These are phyloP conservation scores for Turnera subulata DNA, from an alignment of 345 rosid species.

Conservation along the genomic window DNA sequence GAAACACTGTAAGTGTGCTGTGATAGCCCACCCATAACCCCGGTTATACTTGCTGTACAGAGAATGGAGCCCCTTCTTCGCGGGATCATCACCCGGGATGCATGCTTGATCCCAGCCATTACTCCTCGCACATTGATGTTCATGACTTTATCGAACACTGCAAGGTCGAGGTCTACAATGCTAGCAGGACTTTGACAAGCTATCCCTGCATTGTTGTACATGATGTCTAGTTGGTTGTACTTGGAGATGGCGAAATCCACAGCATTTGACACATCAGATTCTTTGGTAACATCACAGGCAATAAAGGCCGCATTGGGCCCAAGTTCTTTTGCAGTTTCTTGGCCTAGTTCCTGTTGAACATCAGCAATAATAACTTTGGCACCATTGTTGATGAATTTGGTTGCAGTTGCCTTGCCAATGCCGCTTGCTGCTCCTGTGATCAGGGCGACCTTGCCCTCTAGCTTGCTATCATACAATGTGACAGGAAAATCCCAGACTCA, in stretches of 20 bases:
- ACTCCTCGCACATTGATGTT: conserved; percentile 69
- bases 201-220: conserved; percentile 84
- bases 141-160: conserved; percentile 56
- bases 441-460: conserved; percentile 78
- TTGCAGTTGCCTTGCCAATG: conserved; percentile 76
- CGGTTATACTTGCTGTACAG: conserved; percentile 71
- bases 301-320: conserved; percentile 55
- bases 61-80: conserved; percentile 52
- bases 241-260: conserved; percentile 56
- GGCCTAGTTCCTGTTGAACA: conserved; percentile 50
- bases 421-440: conserved; percentile 93
- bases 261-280: conserved; percentile 59
- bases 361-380: conserved; percentile 83
- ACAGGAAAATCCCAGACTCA: background rate
- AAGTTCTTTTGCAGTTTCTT: conserved; percentile 48
- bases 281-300: conserved; percentile 67
- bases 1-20: conserved; percentile 68
- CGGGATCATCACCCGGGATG: conserved; percentile 81
- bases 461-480: conserved; percentile 37
- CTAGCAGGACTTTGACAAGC: conserved; percentile 59
- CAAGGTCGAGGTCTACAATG: conserved; percentile 64
- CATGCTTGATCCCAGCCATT: conserved; percentile 68
- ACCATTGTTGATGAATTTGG: conserved; percentile 59
- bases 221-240: conserved; percentile 53
- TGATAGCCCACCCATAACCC: conserved; percentile 60